Base-by-base conservation (phyloP, 2,329 filamentous ascomycete genomes). In the Colletotrichum limetticola region DNA sequence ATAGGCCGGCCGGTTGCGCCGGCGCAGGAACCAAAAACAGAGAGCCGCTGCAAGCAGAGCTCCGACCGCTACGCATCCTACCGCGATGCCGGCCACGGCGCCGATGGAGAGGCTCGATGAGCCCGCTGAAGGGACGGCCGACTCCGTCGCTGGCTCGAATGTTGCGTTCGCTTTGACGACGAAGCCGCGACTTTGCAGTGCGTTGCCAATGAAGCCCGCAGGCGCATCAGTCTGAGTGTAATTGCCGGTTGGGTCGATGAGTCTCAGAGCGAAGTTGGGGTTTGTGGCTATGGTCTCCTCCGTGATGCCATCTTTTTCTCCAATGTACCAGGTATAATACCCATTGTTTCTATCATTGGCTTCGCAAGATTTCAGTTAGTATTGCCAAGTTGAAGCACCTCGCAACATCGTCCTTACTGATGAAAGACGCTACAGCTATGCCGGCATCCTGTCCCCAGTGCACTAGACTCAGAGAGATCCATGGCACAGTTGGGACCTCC, bases 311-410 rank as follows among this genome's bases (percentile, higher is more conserved):
- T 72, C 70, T 5, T 32, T 52, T 19, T 71, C 37, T 1, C 70
- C 70, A 6, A 72, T 55, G 11, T 53, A 70, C 69, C 66, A 72
- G n/a, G 58, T 70, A 5, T 72, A 53, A 22, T 69, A 69, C 8
- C 69, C 66, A 4, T 59, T 59, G 5, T 69, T 72, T 14, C 66
- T 52, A 5, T 63, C 24, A 46, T 72, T 72, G 28, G 70, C 70
- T 72, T 37, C 5, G 46, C 14, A 16, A 5, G 11, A 2, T 5
- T 19, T 72, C 22, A 64, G 37, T 53, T 16, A 30, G n/a, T 3
- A 35, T 11, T 19, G 16, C 4, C 6, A 11, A 9, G 16, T 2
- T n/a, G 19, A 19, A n/a, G 26, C 53, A 53, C 19, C 37, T 24
- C 1, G 5, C 9, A 60, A 16, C 1, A 11, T 24, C n/a, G 52